Percentiles rank a stretch among this genome's conserved stretches.
These are phyloP conservation scores for Linderina pennispora DNA, from an alignment of 192 early-diverging fungal species.

Conservation along the genomic window DNA sequence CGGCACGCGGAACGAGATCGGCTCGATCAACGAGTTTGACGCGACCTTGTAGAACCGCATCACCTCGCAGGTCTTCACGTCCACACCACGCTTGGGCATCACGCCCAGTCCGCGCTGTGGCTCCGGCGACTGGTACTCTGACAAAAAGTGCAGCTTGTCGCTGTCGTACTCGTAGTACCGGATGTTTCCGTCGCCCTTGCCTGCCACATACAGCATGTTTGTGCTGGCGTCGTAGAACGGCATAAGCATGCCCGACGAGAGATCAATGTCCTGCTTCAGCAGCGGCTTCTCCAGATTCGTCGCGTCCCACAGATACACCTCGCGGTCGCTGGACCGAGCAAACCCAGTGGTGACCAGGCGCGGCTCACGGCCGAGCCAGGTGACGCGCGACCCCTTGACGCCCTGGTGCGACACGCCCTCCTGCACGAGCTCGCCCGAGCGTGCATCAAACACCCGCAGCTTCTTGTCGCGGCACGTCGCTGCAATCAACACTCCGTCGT, in stretches of 20 bases:
- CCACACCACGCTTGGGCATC: conserved; percentile 88
- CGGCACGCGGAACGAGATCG: conserved; percentile 95
- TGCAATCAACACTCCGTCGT: conserved; percentile 74
- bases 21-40: conserved; percentile 76
- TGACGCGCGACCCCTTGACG: conserved; percentile 92
- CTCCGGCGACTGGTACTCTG: conserved; percentile 84
- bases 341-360: conserved; percentile 93
- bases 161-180: conserved; percentile 98
- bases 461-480: conserved; percentile 97
- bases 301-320: conserved; percentile 87
- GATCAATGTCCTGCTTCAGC: conserved; percentile 75
- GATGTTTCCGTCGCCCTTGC: conserved; percentile 99
- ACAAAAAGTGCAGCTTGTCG: conserved; percentile 81
- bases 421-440: conserved; percentile 71
- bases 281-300: conserved; percentile 63
- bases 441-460: conserved; percentile 89
- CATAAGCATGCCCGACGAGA: conserved; percentile 92
- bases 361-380: conserved; percentile 76
- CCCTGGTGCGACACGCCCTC: conserved; percentile 87
- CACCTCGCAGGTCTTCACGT: conserved; percentile 85
- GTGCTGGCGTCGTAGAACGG: conserved; percentile 93
- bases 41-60: conserved; percentile 93
- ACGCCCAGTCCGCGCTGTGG: conserved; percentile 92
- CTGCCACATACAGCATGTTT: conserved; percentile 88
- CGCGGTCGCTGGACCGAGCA: conserved; percentile 87